These are phyloP conservation scores for Carex myosuroides DNA, from an alignment of 176 grass and related monocot species.

Conservation along the genomic window DNA sequence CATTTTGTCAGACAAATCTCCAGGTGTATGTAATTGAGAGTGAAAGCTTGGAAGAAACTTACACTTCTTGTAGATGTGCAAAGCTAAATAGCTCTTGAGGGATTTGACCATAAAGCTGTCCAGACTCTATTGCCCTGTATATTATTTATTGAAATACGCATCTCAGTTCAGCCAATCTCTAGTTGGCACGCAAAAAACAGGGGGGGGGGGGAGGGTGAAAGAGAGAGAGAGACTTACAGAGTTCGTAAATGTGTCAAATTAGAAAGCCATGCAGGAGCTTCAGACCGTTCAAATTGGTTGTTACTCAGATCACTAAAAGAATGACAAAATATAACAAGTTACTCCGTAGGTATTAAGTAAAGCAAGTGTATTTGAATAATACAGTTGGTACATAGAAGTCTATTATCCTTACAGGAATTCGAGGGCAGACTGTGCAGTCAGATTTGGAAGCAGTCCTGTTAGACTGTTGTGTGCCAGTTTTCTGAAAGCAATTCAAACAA, in stretches of 20 bases:
- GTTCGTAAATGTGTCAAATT: conserved; percentile 19
- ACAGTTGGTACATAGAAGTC: neutral
- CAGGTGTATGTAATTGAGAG: neutral
- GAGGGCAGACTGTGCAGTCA: conserved; percentile 25
- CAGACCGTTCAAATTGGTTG: conserved; percentile 52
- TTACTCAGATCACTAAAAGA: conserved; percentile 69
- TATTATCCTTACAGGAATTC: conserved; percentile 51
- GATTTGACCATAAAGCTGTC: conserved; percentile 43
- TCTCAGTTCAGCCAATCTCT: neutral
- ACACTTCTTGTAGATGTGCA: conserved; percentile 42
- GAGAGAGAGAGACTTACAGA: conserved; percentile 39
- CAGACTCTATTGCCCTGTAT: conserved; percentile 54
- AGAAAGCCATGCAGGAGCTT: conserved; percentile 61
- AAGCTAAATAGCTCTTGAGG: conserved; percentile 57
- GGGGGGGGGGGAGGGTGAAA: neutral
- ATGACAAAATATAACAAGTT: neutral
- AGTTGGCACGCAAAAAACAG: neutral
- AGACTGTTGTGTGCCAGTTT: conserved; percentile 63
- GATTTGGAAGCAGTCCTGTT: conserved; percentile 52
- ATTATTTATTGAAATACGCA: neutral
- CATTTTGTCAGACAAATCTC: conserved; percentile 1
- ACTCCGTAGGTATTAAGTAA: neutral
- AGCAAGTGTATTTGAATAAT: conserved; percentile 14
- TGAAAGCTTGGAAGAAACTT: conserved; percentile 20
- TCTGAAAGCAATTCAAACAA: conserved; percentile 26